Conservation (phyloP, 78 protist species). For the Dictyostelium citrinum region DNA sequence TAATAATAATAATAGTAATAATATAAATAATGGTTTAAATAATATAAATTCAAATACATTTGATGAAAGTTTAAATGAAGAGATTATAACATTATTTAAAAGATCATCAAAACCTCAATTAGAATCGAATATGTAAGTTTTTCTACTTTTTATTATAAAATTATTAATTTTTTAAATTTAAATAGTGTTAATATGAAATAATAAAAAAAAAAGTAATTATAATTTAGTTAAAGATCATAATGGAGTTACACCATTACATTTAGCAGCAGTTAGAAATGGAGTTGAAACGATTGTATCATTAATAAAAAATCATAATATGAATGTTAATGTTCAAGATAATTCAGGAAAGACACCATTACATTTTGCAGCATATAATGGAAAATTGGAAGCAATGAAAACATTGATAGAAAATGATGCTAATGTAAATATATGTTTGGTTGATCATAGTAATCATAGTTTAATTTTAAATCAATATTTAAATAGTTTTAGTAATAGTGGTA, state of each 20-base stretch:
- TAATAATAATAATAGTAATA: background rate
- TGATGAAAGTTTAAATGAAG: slow-evolving; percentile 39
- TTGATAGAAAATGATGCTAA: slow-evolving; percentile 28
- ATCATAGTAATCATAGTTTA: background rate
- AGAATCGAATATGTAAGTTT: slow-evolving; percentile 2
- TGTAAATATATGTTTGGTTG: slow-evolving; percentile 29
- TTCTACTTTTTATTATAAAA: background rate
- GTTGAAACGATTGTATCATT: background rate
- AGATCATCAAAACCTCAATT: slow-evolving; percentile 8
- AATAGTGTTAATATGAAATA: background rate
- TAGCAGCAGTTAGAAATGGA: slow-evolving; percentile 9
- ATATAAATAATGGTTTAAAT: background rate
- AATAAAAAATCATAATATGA: slow-evolving; percentile 11
- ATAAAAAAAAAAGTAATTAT: background rate
- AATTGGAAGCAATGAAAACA: slow-evolving; percentile 6
- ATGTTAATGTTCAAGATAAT: slow-evolving; percentile 62
- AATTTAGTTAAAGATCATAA: slow-evolving; percentile 32
- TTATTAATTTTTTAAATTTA: background rate
- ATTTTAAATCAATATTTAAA: background rate
- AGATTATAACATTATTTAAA: slow-evolving; percentile 18
- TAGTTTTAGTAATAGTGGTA: background rate
- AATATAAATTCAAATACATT: background rate
- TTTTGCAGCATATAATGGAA: slow-evolving; percentile 37
- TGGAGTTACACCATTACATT: slow-evolving; percentile 58
- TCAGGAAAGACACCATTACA: slow-evolving; percentile 61